Base-by-base conservation (phyloP, 345 rosid genomes). In the Salix exigua region DNA sequence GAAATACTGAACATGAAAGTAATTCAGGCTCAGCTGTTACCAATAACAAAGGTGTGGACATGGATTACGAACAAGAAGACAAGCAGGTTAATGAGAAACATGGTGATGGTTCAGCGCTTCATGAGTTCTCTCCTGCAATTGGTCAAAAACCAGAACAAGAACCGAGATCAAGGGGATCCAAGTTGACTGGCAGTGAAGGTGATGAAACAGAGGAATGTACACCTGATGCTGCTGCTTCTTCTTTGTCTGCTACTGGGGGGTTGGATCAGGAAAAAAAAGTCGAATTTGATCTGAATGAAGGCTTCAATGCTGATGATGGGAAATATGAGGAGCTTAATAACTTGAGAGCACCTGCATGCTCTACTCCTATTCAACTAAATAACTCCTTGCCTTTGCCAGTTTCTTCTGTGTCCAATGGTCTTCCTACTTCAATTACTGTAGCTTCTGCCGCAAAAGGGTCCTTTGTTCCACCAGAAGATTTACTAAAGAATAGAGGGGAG, bases 381-480 rank as follows among this genome's bases (percentile, higher is more conserved):
- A 83, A 80, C 72, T 83, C 83, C 51, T 75, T 75, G 75, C 85
- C 90, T 66, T 78, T 79, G 58, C 74, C 90, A 65, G 74, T 83
- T 38, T 80, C 90, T 86, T 86, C 91, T 13, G 38, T 85, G 18
- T 78, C 92, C 0, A 79, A 85, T 73, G 67, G 88, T 77, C 82
- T 81, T 62, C 89, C 91, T 82, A 87, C 91, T 50, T 92, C 94
- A 40, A 78, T 94, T 73, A 89, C 98, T 19, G 90, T 91, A 35
- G 87, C 94, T 75, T 92, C 99, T 78, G 94, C 99, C 75, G 96
- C 97, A 35, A 95, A 95, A 77, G 89, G 97, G 63, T 79, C 92
- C 2, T 95, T 95, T 88, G 88, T 91, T 61, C 97, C 94, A 4
- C 94, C 89, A 17, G 90, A 89, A n/a, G 90, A 95, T 75, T 75